Conservation (phyloP, 306 rosid genomes). For the Quercus bicolor region DNA sequence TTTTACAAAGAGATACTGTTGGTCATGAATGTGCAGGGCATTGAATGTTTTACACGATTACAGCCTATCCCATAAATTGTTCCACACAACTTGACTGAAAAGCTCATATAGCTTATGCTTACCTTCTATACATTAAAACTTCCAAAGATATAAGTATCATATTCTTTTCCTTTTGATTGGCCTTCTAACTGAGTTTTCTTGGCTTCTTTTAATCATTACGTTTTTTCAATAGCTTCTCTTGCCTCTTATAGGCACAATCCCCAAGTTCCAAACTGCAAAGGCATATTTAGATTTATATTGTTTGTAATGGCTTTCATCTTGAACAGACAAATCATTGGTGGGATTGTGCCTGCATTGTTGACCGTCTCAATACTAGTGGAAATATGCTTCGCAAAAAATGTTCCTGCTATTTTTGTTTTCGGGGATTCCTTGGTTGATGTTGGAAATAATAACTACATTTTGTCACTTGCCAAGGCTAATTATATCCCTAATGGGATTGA, state of each 20-base stretch:
- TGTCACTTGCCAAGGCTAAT: constrained; percentile 53
- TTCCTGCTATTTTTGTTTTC: constrained; percentile 65
- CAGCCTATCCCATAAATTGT: background rate
- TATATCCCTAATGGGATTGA: constrained; percentile 62
- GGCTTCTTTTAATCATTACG: background rate
- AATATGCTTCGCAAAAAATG: constrained; percentile 27
- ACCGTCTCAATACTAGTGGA: constrained; percentile 14
- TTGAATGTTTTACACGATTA: constrained; percentile 15
- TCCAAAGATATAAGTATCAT: background rate
- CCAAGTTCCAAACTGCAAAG: background rate
- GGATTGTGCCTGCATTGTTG: constrained; percentile 17
- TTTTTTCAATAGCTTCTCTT: background rate
- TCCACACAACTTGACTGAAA: too few relatives aligned
- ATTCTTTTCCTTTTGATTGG: background rate
- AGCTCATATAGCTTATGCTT: too few relatives aligned
- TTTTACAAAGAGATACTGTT: background rate
- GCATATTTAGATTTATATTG: background rate
- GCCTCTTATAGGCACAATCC: background rate
- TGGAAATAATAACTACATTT: constrained; percentile 64
- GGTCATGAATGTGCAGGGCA: constrained; percentile 21
- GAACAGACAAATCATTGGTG: constrained; percentile 12
- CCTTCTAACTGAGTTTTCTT: background rate
- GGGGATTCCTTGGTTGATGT: constrained; percentile 73
- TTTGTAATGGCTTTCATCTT: constrained; percentile 29
- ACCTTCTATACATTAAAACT: background rate